These are phyloP conservation scores for Cladobotryum mycophilum DNA, from an alignment of 2,329 filamentous ascomycete genomes.

Conservation along the genomic window DNA sequence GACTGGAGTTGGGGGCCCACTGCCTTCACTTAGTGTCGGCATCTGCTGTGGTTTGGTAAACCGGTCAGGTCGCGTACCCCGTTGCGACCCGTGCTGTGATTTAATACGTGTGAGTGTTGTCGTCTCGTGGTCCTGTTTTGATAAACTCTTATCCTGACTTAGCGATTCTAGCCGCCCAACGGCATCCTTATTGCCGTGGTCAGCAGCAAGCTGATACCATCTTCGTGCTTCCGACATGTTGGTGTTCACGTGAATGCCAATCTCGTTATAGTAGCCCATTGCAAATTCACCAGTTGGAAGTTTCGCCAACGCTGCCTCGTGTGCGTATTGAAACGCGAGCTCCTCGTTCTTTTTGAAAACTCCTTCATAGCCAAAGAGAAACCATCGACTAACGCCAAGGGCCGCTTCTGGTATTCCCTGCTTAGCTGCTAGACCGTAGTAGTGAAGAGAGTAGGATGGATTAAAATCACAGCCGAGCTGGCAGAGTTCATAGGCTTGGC, in stretches of 20 bases:
- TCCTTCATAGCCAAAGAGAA: slow-evolving; percentile 88
- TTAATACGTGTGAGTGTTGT: slow-evolving; percentile 85
- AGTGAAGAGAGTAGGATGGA: slow-evolving; percentile 85
- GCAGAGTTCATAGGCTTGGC: slow-evolving; percentile 88
- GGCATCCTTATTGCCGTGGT: slow-evolving; percentile 89
- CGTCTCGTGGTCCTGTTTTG: slow-evolving; percentile 87
- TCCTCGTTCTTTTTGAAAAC: slow-evolving; percentile 95
- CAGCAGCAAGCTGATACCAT: slow-evolving; percentile 88
- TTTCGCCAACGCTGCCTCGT: slow-evolving; percentile 74
- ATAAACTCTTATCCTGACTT: slow-evolving; percentile 73
- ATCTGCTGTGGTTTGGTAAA: slow-evolving; percentile 47
- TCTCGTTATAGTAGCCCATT: slow-evolving; percentile 94
- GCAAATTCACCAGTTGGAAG: slow-evolving; percentile 92
- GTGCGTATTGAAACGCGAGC: slow-evolving; percentile 83
- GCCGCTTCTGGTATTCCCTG: slow-evolving; percentile 93
- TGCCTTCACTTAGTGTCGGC: slow-evolving; percentile 44
- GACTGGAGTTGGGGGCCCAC: slow-evolving; percentile 23
- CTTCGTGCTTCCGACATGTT: slow-evolving; percentile 73
- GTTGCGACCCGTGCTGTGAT: slow-evolving; percentile 66
- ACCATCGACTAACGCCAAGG: slow-evolving; percentile 97
- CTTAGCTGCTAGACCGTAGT: slow-evolving; percentile 85
- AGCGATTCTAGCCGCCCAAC: slow-evolving; percentile 75
- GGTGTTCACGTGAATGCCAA: slow-evolving; percentile 85
- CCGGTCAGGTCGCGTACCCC: slow-evolving; percentile 54
- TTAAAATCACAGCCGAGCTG: slow-evolving; percentile 93